Evolutionary conservation across 768 basidiomycete species (phyloP), one percentile per base, ranked within the genome.

Genomic region (Agaricus blazei): DNA sequence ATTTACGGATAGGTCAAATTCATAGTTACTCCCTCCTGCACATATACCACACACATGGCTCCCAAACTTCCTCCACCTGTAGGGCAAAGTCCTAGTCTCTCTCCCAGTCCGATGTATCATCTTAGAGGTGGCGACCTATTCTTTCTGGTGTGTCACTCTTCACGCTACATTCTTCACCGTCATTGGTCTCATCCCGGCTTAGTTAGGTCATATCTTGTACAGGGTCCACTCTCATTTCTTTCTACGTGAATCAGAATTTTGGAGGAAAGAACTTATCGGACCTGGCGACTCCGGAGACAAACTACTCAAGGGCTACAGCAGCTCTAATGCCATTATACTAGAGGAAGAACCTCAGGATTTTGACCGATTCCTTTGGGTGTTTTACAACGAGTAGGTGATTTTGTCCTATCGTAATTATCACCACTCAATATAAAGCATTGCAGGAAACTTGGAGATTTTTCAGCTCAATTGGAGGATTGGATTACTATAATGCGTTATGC

Each of bases 181-280:
- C 5, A 29, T 4, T 19, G 6, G 41, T 23, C 54, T 49, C 19
- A 55, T 15, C 15, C 2, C 11, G 5, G 7, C 3, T 0, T 27
- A 61, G 60, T 42, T 52, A 29, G 58, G 37, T 9, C 43, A 28
- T n/a, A 56, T 52, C 4, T 36, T 54, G 12, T 61, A 57, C 49
- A 54, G 51, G 23, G 46, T 61, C 15, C 60, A 61, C 45, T 57
- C 60, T 2, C 51, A 61, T 29, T 59, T 61, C 47, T 57, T 61
- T 57, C n/a, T 49, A 9, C 46, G 60, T 5, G 60, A 61, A 43
- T 56, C 60, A 1, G 9, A 27, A 3, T 61, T 54, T 36, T 59
- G 54, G 54, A 41, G 54, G 38, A 36, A 38, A n/a, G 54, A 47
- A 14, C 51, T 56, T n/a, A 23, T 29, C 0, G 37, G 37, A 14